These are phyloP conservation scores for Pseudotsuga menziesii DNA, from an alignment of 75 land plant genomes.

Conservation along the genomic window DNA sequence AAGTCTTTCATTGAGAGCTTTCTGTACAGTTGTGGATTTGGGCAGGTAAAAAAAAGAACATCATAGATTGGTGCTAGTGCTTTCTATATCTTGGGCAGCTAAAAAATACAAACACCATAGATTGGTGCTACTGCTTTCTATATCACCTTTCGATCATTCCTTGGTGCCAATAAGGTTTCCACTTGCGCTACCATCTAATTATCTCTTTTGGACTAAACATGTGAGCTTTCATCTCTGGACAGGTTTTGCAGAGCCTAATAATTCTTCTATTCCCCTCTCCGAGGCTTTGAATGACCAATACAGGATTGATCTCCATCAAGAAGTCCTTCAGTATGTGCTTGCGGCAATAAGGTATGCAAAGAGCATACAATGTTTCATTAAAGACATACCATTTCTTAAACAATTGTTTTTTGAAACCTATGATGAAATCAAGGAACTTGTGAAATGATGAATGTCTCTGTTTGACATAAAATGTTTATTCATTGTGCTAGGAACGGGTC, in stretches of 20 bases:
- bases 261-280: neutral
- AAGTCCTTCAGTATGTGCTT: neutral
- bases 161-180: too few species aligned
- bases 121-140: too few species aligned
- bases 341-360: conserved; percentile 1
- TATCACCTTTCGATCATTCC: too few species aligned
- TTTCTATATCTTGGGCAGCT: neutral
- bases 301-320: neutral
- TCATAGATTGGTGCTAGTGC: too few species aligned
- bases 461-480: neutral
- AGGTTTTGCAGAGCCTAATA: neutral
- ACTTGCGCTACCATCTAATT: too few species aligned
- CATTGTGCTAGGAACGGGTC: conserved; percentile 23
- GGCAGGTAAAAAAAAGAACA: too few species aligned
- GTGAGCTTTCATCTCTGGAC: neutral
- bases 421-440: neutral
- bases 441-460: neutral
- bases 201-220: too few species aligned
- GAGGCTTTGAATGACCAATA: neutral
- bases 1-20: neutral
- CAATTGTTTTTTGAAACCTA: neutral
- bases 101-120: too few species aligned
- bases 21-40: neutral
- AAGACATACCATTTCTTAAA: neutral
- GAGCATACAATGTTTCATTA: neutral